Base-by-base conservation (phyloP, 2,329 filamentous ascomycete species). In the Sporothrix variecibatus region DNA sequence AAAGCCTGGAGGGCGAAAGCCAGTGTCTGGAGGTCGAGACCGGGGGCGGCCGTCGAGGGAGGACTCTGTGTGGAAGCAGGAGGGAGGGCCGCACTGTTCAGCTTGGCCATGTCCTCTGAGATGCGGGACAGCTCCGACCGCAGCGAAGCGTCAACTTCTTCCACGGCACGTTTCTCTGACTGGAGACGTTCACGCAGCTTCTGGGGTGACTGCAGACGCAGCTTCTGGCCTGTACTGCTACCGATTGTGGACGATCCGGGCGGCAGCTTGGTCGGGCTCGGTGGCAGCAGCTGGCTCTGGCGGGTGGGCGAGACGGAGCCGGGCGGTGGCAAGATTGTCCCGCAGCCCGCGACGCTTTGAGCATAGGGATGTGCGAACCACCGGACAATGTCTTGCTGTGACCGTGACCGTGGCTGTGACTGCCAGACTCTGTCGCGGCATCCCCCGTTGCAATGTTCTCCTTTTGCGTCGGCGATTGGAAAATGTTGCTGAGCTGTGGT, bases 101-200 rank as follows among this genome's bases (percentile, higher is more conserved):
- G 82, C 51, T 86, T 85, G 26, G 90, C 90, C 84, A 97, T 89
- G 81, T 98, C 94, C 74, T 94, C 90, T 0, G 93, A 89, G 78
- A 98, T 95, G 76, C 92, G 92, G 70, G 89, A 89, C 9, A 98
- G 85, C 80, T 98, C 95, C 4, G 90, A 89, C 80, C 92, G 90
- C 17, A 98, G 83, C 3, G 88, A 88, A 2, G 87, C 86, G 75
- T 95, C 93, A 0, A 91, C 90, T 9, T 91, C 89, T 5, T 90
- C 89, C 20, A 95, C 89, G 0, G 91, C 88, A 73, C 89, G 90
- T 82, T 94, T 94, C 81, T 97, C 94, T 67, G 89, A 91, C 78
- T 95, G 92, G 0, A 98, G 86, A 46, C 95, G 91, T 83, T 98
- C 95, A 23, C 95, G 92, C 26, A 95, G 85, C 80, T 93, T 95